Evolutionary conservation across 106 monocot species (phyloP).

Genomic region (Phalaenopsis aphrodite): DNA sequence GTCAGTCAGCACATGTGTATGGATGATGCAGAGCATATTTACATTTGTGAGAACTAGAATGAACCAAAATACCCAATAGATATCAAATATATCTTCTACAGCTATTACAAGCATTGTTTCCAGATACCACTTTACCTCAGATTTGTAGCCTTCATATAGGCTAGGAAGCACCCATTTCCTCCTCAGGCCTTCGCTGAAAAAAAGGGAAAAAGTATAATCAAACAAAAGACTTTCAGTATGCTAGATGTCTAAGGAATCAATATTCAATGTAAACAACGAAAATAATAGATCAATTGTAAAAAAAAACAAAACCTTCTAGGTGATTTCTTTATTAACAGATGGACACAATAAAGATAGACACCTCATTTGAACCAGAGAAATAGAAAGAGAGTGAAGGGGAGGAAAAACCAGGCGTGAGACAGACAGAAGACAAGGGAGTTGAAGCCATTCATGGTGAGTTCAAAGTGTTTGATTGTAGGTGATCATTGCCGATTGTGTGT

Average conservation of each 20-base stretch:
- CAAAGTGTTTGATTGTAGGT: too few species aligned
- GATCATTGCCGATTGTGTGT: too few species aligned
- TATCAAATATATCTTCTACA: not conserved
- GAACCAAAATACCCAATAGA: not conserved
- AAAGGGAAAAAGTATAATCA: not conserved
- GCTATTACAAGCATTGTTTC: not conserved
- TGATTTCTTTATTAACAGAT: too few species aligned
- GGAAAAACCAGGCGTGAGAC: too few species aligned
- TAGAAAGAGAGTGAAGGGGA: too few species aligned
- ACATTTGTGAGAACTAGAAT: not conserved
- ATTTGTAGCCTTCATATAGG: constrained; percentile 21
- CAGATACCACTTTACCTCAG: constrained; percentile 31
- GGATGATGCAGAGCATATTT: not conserved
- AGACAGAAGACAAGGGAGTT: too few species aligned
- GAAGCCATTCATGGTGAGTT: too few species aligned
- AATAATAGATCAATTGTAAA: not conserved
- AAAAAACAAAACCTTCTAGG: not conserved
- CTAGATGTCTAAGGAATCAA: not conserved
- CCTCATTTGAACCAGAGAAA: too few species aligned
- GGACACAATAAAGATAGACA: too few species aligned
- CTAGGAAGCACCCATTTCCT: constrained; percentile 77
- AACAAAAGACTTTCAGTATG: not conserved
- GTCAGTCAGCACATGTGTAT: too few species aligned
- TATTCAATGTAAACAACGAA: not conserved
- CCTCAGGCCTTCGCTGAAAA: constrained; percentile 72